Evolutionary conservation across 2,329 filamentous ascomycete species (phyloP).

Genomic region (Rhexocercosporidium sp.): DNA sequence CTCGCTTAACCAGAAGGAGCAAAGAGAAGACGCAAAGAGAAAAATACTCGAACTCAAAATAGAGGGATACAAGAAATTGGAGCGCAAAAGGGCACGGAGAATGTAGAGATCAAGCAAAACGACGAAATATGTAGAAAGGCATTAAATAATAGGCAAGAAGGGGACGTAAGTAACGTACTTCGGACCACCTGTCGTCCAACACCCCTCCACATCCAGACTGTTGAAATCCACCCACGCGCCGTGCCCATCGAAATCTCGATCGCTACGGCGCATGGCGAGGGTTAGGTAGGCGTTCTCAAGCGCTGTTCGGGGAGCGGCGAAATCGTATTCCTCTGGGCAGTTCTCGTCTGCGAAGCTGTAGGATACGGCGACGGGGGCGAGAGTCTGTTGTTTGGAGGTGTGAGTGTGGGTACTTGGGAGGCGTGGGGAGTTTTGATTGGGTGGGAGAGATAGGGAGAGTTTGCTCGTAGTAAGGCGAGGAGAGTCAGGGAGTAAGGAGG

Average conservation of each 20-base stretch:
- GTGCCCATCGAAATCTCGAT: constrained; percentile 37
- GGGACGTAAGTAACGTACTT: constrained; percentile 42
- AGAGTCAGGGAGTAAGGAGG: not conserved
- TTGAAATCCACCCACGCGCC: constrained; percentile 66
- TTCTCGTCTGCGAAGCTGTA: constrained; percentile 51
- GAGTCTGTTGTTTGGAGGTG: constrained; percentile 25
- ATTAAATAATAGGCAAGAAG: not conserved
- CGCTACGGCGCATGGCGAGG: constrained; percentile 36
- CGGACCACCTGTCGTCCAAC: constrained; percentile 64
- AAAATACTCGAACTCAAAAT: no score
- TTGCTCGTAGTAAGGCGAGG: no score
- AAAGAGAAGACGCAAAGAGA: no score
- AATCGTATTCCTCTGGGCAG: constrained; percentile 56
- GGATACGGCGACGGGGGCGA: constrained; percentile 49
- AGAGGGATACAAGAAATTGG: no score
- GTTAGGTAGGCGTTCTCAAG: constrained; percentile 66
- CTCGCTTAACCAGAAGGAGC: no score
- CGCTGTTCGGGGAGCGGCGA: constrained; percentile 63
- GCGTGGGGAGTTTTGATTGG: no score
- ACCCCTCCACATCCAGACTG: constrained; percentile 57
- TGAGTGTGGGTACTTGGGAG: no score
- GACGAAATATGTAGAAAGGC: not conserved
- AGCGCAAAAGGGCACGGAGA: no score
- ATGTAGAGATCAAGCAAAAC: no score
- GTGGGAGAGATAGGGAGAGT: no score